Conservation (phyloP, 495 filamentous ascomycete genomes). For the Massariosphaeria phaeospora region DNA sequence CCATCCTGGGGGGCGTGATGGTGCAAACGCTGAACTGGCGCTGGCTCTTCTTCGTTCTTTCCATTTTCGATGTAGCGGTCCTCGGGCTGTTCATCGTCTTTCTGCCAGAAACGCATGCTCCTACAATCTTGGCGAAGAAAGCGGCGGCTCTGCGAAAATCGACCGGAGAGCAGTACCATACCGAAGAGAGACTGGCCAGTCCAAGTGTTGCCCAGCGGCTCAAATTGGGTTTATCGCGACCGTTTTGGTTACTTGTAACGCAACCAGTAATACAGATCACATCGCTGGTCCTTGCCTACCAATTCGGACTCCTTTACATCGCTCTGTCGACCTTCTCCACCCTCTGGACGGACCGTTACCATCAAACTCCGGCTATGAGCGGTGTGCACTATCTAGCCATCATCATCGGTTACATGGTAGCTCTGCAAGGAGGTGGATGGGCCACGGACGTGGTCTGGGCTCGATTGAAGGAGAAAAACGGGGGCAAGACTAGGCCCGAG, state of each 20-base stretch:
- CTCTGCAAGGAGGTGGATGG: conserved; percentile 28
- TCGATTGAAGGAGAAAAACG: conserved; percentile 14
- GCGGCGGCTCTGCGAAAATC: conserved; percentile 12
- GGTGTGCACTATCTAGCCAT: conserved; percentile 43
- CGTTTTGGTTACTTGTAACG: conserved; percentile 35
- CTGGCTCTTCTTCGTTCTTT: conserved; percentile 39
- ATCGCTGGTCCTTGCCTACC: conserved; percentile 38
- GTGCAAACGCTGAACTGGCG: conserved; percentile 32
- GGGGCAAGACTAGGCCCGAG: conserved; percentile 33
- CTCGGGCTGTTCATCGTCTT: conserved; percentile 64
- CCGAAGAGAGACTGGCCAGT: neutral
- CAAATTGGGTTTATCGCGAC: conserved; percentile 9
- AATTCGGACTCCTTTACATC: conserved; percentile 43
- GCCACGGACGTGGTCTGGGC: conserved; percentile 34
- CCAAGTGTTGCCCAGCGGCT: conserved; percentile 2
- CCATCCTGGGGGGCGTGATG: conserved; percentile 40
- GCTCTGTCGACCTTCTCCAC: conserved; percentile 42
- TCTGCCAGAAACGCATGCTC: conserved; percentile 42
- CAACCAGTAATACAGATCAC: conserved; percentile 41
- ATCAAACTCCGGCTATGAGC: conserved; percentile 34
- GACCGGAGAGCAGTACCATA: conserved; percentile 22
- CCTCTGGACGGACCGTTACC: conserved; percentile 40
- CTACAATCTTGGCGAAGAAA: conserved; percentile 20
- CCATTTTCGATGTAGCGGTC: conserved; percentile 65
- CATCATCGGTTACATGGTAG: conserved; percentile 35